These are phyloP conservation scores for Coccinonectria pachysandricola DNA, from an alignment of 2,329 filamentous ascomycete species.

Conservation along the genomic window DNA sequence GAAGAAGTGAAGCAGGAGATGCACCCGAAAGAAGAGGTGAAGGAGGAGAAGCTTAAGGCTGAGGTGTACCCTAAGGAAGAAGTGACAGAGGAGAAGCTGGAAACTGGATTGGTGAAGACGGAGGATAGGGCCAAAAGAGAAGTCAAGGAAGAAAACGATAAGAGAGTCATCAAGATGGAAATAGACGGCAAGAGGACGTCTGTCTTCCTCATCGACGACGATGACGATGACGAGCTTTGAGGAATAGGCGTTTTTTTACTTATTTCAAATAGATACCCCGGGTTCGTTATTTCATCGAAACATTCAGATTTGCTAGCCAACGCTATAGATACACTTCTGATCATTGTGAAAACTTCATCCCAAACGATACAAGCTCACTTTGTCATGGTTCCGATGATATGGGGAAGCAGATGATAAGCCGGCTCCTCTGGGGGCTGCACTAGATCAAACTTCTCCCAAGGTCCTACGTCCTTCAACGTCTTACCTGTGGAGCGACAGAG, in stretches of 20 bases:
- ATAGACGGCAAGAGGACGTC: conserved; percentile 20
- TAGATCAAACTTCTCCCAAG: conserved; percentile 41
- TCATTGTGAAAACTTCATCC: background rate
- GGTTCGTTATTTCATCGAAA: conserved; percentile 3
- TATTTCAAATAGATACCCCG: conserved; percentile 17
- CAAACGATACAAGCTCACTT: conserved; percentile 28
- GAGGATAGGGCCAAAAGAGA: conserved; percentile 3
- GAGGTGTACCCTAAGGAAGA: conserved; percentile 9
- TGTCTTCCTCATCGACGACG: conserved; percentile 29
- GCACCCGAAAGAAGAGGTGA: conserved; percentile 6
- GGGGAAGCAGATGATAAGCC: conserved; percentile 35
- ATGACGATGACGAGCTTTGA: conserved; percentile 29
- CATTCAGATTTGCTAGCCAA: background rate
- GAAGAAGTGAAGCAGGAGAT: conserved; percentile 4
- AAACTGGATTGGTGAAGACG: conserved; percentile 1
- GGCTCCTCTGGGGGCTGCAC: conserved; percentile 28
- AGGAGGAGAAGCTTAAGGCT: conserved; percentile 8
- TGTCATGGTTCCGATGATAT: conserved; percentile 41
- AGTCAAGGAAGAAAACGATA: conserved; percentile 7
- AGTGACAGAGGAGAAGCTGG: conserved; percentile 3
- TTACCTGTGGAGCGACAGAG: conserved; percentile 38
- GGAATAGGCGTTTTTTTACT: conserved; percentile 4
- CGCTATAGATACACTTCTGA: background rate
- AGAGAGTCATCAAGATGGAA: conserved; percentile 1
- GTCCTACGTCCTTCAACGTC: conserved; percentile 36